A percentile compares a stretch with the other conserved stretches of the same genome.
Evolutionary conservation across 345 rosid genomes (phyloP).

Genomic region (Syzygium grande): DNA sequence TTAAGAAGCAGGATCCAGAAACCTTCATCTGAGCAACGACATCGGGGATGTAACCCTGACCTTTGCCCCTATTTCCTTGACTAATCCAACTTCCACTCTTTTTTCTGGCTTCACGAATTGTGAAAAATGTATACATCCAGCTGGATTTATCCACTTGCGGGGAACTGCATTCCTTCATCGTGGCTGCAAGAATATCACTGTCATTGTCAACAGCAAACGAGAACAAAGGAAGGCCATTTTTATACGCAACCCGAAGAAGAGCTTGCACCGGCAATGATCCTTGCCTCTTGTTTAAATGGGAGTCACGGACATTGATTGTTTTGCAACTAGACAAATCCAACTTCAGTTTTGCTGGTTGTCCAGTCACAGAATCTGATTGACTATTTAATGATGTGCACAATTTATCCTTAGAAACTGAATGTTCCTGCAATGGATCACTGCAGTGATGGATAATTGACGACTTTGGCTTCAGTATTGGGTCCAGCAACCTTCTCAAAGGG

Average conservation of each 20-base stretch:
- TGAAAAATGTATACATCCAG: constrained; percentile 65
- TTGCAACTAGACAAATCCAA: constrained; percentile 23
- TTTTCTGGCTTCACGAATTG: constrained; percentile 65
- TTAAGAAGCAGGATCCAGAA: constrained; percentile 35
- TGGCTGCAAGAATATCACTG: constrained; percentile 70
- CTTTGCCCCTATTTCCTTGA: constrained; percentile 53
- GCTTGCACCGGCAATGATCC: constrained; percentile 57
- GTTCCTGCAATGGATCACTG: constrained; percentile 31
- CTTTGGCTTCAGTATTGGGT: constrained; percentile 65
- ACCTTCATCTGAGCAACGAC: constrained; percentile 78
- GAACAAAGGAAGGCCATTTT: constrained; percentile 78
- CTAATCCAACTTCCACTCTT: constrained; percentile 71
- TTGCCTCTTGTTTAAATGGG: constrained; percentile 32
- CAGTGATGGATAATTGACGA: constrained; percentile 23
- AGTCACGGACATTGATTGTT: constrained; percentile 21
- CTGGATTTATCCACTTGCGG: constrained; percentile 38
- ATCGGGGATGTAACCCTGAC: constrained; percentile 54
- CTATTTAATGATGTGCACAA: constrained; percentile 18
- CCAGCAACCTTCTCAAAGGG: constrained; percentile 80
- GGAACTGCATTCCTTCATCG: constrained; percentile 33
- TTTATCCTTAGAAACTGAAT: constrained; percentile 20
- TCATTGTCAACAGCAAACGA: constrained; percentile 83
- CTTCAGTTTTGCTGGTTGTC: constrained; percentile 32
- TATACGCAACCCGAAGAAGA: constrained; percentile 66
- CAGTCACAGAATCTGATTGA: constrained; percentile 19